A percentile compares a stretch with the other conserved stretches of the same genome.
phyloP scores from a whole-genome alignment of 495 filamentous ascomycete species.

The Astrothelium subdiscretum region DNA sequence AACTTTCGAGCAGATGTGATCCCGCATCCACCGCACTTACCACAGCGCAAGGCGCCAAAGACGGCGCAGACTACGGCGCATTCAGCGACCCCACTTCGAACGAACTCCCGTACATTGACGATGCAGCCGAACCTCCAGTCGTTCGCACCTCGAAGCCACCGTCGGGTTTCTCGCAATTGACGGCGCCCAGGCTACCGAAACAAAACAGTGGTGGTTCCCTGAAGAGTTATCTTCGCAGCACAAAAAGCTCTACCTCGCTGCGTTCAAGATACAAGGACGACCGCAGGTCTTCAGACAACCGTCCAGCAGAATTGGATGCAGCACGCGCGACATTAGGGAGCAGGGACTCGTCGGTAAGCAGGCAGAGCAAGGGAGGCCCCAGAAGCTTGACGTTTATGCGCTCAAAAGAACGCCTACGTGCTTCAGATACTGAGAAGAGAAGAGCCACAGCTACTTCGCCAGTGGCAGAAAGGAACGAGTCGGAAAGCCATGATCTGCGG shows the following conservation, averaged over 20 bases:
- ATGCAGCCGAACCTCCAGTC: conserved; percentile 71
- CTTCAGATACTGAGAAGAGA: conserved; percentile 20
- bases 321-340: not conserved
- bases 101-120: conserved; percentile 46
- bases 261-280: not conserved
- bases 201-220: conserved; percentile 8
- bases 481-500: not conserved
- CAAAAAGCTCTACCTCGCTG: conserved; percentile 4
- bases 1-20: conserved; percentile 35
- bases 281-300: not conserved
- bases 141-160: conserved; percentile 79
- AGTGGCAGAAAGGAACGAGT: not conserved
- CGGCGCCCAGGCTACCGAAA: conserved; percentile 35
- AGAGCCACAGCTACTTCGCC: not conserved
- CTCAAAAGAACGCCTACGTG: conserved; percentile 22
- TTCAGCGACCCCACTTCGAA: conserved; percentile 34
- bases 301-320: not conserved
- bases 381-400: conserved; percentile 25
- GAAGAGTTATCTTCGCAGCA: conserved; percentile 17
- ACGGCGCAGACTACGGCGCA: conserved; percentile 61
- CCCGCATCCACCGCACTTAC: conserved; percentile 18
- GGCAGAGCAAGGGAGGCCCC: conserved; percentile 10
- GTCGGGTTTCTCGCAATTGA: conserved; percentile 56
- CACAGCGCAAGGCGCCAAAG: conserved; percentile 36
- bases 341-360: conserved; percentile 18